Evolutionary conservation across 768 basidiomycete species (phyloP).

Genomic region (Holtermanniella nyarrowii): DNA sequence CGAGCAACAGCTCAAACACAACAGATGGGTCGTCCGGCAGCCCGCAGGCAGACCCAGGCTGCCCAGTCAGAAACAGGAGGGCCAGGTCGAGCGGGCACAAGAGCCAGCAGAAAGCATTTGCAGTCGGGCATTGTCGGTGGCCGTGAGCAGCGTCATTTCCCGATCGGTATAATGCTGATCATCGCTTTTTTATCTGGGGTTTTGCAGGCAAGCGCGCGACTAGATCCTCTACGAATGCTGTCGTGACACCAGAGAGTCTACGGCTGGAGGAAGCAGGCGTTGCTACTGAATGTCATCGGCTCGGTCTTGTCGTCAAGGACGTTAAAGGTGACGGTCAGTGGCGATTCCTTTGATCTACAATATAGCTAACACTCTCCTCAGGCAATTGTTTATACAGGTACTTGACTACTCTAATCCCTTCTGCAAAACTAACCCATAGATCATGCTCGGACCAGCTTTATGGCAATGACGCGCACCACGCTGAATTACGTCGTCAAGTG

Average conservation of each 20-base stretch:
- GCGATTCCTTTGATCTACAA: not conserved
- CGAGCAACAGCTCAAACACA: not conserved
- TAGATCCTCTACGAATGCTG: not conserved
- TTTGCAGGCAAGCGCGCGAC: not conserved
- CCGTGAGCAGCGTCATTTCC: not conserved
- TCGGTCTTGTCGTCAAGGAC: not conserved
- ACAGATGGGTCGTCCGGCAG: not conserved
- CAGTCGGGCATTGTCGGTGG: not conserved
- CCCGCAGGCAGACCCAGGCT: not conserved
- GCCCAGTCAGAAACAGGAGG: not conserved
- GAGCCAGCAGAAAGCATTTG: not conserved
- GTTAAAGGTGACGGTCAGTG: not conserved
- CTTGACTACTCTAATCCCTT: not conserved
- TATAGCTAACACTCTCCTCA: not conserved
- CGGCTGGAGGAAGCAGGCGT: not conserved
- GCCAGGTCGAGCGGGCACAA: not conserved
- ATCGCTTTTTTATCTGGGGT: not conserved
- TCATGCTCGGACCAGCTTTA: not conserved
- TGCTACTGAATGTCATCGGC: not conserved
- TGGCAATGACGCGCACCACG: not conserved
- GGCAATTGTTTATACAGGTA: not conserved
- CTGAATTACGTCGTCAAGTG: not conserved
- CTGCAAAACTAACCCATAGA: not conserved
- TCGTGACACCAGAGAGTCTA: not conserved
- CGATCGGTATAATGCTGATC: too few relatives aligned